These are phyloP conservation scores for Tylopilus orsonianus DNA, from an alignment of 1,284 basidiomycete species.

Conservation along the genomic window DNA sequence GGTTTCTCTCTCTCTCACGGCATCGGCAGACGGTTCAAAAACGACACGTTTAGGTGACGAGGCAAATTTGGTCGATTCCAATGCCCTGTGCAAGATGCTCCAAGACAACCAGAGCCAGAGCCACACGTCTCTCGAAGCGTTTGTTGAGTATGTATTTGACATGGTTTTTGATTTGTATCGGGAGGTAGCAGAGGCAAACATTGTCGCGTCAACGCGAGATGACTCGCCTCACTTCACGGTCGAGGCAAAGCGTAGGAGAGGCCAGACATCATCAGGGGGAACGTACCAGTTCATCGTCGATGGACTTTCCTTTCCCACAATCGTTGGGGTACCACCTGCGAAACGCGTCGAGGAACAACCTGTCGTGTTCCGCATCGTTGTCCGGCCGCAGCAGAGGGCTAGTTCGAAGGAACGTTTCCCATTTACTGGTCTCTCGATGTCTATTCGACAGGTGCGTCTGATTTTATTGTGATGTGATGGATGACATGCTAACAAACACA, in stretches of 20 bases:
- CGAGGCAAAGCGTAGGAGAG: slow-evolving; percentile 8
- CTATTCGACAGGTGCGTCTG: slow-evolving; percentile 12
- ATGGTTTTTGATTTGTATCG: slow-evolving; percentile 15
- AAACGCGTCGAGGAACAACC: slow-evolving; percentile 20
- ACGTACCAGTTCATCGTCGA: slow-evolving; percentile 9
- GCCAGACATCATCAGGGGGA: not conserved
- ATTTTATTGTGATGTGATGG: not conserved
- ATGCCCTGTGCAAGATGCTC: no score
- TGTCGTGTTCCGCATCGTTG: slow-evolving; percentile 8
- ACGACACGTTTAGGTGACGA: no score
- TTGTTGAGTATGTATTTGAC: slow-evolving; percentile 12
- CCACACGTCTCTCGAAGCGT: slow-evolving; percentile 18
- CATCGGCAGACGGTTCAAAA: no score
- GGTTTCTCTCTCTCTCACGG: no score
- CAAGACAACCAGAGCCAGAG: no score
- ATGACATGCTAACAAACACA: slow-evolving; percentile 1
- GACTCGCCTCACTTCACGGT: not conserved
- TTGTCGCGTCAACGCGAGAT: slow-evolving; percentile 7
- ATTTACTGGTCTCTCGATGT: slow-evolving; percentile 12
- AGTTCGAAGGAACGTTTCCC: slow-evolving; percentile 16
- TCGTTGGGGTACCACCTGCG: slow-evolving; percentile 18
- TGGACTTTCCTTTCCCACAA: slow-evolving; percentile 1
- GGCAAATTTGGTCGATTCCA: no score
- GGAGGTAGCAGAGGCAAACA: slow-evolving; percentile 7
- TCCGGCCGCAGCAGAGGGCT: not conserved